phyloP scores from a whole-genome alignment of 2,329 filamentous ascomycete species.

The Microascus cirrosus region DNA sequence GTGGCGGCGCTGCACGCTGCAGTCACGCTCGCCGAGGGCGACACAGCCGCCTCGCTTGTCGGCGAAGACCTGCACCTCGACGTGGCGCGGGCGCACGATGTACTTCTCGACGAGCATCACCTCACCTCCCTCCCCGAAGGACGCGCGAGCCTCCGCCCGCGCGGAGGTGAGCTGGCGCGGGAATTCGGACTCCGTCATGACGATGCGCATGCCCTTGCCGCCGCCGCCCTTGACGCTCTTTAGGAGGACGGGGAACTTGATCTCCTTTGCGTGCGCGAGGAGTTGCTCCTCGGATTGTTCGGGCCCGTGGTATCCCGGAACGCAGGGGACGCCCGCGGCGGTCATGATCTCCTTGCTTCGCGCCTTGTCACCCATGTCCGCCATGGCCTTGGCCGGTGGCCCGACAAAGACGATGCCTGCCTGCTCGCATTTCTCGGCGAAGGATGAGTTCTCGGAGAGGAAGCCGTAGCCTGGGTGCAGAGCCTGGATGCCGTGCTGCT shows the following conservation, averaged over 20 bases:
- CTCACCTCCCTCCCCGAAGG: conserved; percentile 70
- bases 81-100: conserved; percentile 67
- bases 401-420: conserved; percentile 92
- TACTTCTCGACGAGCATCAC: conserved; percentile 81
- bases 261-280: conserved; percentile 58
- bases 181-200: conserved; percentile 58
- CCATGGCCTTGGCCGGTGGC: conserved; percentile 69
- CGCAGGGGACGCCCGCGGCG: conserved; percentile 86
- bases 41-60: conserved; percentile 70
- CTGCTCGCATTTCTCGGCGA: conserved; percentile 78
- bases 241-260: conserved; percentile 59
- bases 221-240: conserved; percentile 76
- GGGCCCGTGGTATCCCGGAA: conserved; percentile 85
- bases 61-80: conserved; percentile 86
- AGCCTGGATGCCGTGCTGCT: conserved; percentile 75
- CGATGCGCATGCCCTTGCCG: conserved; percentile 77
- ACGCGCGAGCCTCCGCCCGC: conserved; percentile 61
- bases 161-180: conserved; percentile 59
- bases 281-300: conserved; percentile 61
- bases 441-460: conserved; percentile 83
- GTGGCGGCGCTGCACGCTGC: conserved; percentile 75
- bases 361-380: conserved; percentile 90
- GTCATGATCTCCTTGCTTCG: conserved; percentile 95
- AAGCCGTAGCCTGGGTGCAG: conserved; percentile 97
- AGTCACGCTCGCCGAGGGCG: conserved; percentile 79